Base-by-base conservation (phyloP, 2,329 filamentous ascomycete species). In the Fusarium udum region DNA sequence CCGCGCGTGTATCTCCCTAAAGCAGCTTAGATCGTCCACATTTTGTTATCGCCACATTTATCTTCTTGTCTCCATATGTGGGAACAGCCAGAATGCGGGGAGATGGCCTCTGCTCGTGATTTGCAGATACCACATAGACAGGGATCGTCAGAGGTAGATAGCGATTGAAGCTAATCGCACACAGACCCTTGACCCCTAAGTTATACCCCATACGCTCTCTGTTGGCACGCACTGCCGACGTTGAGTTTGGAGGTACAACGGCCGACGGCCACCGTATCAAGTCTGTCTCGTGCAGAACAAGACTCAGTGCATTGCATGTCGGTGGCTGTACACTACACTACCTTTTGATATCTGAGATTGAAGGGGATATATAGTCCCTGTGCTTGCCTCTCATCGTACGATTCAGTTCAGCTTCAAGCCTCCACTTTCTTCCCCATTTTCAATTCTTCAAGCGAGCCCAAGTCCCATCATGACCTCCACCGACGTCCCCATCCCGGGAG, bases 1-100 rank as follows among this genome's bases (percentile, higher is more conserved):
- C 58, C 61, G 75, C 75, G 75, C 75, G 58, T 69, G 28, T n/a
- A 74, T 37, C 36, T 56, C 8, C 75, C 58, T 10, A 48, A 66
- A 37, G 3, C 0, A 31, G 72, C 15, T 40, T 71, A 69, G 75
- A 24, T 22, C 43, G 5, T 11, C 4, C 7, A 40, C 16, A 46
- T 48, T 15, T 24, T 24, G 34, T 69, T 67, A 51, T 59, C 51
- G 24, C 63, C 37, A 40, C 36, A 32, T 20, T 26, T 18, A 12
- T 16, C 31, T 32, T 7, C 3, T n/a, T 1, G 4, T 16, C 20
- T 28, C 28, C 28, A n/a, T 20, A 24, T 52, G 31, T 52, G n/a
- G n/a, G 49, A 52, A 52, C 18, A 12, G 4, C 0, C 1, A 45
- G 43, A 55, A 26, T 46, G 64, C 22, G 64, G 49, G 40, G 49